Evolutionary conservation across 352 stramenopile species (phyloP).

Genomic region (Globisporangium radiosum): DNA sequence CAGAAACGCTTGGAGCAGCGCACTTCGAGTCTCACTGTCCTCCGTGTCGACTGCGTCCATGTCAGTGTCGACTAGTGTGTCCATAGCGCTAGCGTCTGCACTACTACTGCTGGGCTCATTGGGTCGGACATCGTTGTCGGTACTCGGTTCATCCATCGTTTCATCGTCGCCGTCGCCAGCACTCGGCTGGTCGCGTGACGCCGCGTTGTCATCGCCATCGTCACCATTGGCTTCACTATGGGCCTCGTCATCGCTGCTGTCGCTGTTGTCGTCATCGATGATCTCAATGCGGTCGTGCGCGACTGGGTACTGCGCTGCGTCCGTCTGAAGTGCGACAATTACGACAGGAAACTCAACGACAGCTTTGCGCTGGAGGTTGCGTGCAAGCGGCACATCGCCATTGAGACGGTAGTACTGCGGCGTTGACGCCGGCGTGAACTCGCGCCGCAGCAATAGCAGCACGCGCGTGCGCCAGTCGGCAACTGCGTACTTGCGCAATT

Average conservation of each 20-base stretch:
- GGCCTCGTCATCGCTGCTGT: conserved; percentile 1
- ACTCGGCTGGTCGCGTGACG: not conserved
- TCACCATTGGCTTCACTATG: not conserved
- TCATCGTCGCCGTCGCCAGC: not conserved
- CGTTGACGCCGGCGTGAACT: conserved; percentile 62
- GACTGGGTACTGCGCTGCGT: conserved; percentile 49
- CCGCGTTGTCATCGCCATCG: not conserved
- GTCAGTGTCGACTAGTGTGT: not conserved
- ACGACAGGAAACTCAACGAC: conserved; percentile 80
- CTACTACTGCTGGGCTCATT: not conserved
- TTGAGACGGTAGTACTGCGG: conserved; percentile 72
- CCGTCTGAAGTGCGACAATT: conserved; percentile 34
- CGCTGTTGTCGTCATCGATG: conserved; percentile 13
- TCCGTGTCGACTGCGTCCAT: not conserved
- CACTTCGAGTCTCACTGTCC: not conserved
- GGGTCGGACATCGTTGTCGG: no score
- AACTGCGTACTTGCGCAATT: conserved; percentile 63
- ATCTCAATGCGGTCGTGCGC: conserved; percentile 67
- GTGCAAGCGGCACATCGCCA: conserved; percentile 49
- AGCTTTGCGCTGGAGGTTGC: conserved; percentile 70
- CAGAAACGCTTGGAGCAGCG: conserved; percentile 1
- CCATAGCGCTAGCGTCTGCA: not conserved
- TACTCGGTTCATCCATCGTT: not conserved
- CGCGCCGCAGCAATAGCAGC: conserved; percentile 63
- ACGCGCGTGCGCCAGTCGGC: conserved; percentile 48